phyloP scores from a whole-genome alignment of 1,284 basidiomycete species.

The Stygiomarasmius scandens region DNA sequence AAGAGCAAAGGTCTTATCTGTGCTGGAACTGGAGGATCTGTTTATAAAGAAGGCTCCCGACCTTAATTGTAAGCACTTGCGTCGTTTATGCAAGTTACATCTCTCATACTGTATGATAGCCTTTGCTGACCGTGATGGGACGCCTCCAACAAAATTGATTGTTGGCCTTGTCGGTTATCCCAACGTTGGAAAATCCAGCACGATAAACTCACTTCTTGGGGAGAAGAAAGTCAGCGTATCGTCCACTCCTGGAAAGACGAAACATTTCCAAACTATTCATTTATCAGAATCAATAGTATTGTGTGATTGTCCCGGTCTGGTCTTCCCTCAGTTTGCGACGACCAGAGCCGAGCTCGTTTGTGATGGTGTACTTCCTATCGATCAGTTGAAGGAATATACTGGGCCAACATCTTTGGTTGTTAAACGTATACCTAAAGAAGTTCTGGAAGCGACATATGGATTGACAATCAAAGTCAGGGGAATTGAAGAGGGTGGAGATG shows the following conservation, averaged over 20 bases:
- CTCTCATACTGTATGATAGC: conserved; percentile 40
- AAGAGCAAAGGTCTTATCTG: conserved; percentile 82
- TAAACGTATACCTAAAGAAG: conserved; percentile 79
- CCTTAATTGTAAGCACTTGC: conserved; percentile 56
- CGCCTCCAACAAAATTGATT: conserved; percentile 70
- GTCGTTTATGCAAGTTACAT: not conserved
- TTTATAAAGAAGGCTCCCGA: conserved; percentile 82
- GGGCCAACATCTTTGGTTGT: conserved; percentile 85
- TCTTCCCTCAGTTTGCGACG: conserved; percentile 97
- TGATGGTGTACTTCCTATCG: conserved; percentile 96
- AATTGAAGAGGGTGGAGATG: conserved; percentile 87
- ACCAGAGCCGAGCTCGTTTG: conserved; percentile 96
- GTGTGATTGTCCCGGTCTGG: conserved; percentile 99
- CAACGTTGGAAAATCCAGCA: conserved; percentile 96
- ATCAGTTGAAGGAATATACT: conserved; percentile 95
- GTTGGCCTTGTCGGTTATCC: conserved; percentile 98
- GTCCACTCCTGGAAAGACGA: conserved; percentile 97
- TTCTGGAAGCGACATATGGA: conserved; percentile 92
- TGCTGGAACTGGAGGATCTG: conserved; percentile 88
- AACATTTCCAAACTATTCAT: conserved; percentile 98
- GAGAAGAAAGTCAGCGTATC: conserved; percentile 98
- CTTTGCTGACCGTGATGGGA: conserved; percentile 67
- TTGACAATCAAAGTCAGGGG: conserved; percentile 72
- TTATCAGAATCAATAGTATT: conserved; percentile 86
- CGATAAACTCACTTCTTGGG: conserved; percentile 95